These are phyloP conservation scores for Akanthomyces lecanii DNA, from an alignment of 2,329 filamentous ascomycete genomes.

Conservation along the genomic window DNA sequence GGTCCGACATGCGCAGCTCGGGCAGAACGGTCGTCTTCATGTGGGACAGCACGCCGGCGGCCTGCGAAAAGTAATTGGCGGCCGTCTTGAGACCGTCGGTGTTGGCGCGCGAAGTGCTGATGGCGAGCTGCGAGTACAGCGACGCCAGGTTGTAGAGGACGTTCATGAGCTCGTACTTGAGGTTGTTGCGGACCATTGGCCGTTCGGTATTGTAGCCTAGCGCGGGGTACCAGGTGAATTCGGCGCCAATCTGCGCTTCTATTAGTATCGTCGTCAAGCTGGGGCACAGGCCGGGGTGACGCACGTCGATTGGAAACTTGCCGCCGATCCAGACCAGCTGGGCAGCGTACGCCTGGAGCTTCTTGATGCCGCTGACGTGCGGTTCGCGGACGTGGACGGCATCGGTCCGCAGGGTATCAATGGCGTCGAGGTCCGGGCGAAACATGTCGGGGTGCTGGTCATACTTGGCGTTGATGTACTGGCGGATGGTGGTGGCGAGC, in stretches of 20 bases:
- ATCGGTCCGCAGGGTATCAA: slow-evolving; percentile 77
- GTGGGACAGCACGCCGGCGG: slow-evolving; percentile 78
- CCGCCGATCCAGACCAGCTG: slow-evolving; percentile 90
- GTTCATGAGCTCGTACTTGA: slow-evolving; percentile 84
- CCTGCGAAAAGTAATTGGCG: slow-evolving; percentile 83
- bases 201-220: slow-evolving; percentile 83
- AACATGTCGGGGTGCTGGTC: slow-evolving; percentile 99
- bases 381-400: slow-evolving; percentile 88
- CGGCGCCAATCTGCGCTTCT: slow-evolving; percentile 70
- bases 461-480: slow-evolving; percentile 98
- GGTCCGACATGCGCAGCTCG: slow-evolving; percentile 73
- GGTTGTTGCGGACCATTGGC: slow-evolving; percentile 62
- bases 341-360: slow-evolving; percentile 85
- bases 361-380: slow-evolving; percentile 78
- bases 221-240: slow-evolving; percentile 95
- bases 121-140: slow-evolving; percentile 87
- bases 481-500: slow-evolving; percentile 76
- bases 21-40: slow-evolving; percentile 73
- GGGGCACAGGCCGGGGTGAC: slow-evolving; percentile 17
- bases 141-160: slow-evolving; percentile 89
- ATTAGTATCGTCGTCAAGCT: slow-evolving; percentile 13
- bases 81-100: slow-evolving; percentile 82
- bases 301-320: slow-evolving; percentile 92
- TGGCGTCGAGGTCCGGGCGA: slow-evolving; percentile 74
- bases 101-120: slow-evolving; percentile 70